These are phyloP conservation scores for Alternaria angustiovoidea DNA, from an alignment of 2,329 filamentous ascomycete genomes.

Conservation along the genomic window DNA sequence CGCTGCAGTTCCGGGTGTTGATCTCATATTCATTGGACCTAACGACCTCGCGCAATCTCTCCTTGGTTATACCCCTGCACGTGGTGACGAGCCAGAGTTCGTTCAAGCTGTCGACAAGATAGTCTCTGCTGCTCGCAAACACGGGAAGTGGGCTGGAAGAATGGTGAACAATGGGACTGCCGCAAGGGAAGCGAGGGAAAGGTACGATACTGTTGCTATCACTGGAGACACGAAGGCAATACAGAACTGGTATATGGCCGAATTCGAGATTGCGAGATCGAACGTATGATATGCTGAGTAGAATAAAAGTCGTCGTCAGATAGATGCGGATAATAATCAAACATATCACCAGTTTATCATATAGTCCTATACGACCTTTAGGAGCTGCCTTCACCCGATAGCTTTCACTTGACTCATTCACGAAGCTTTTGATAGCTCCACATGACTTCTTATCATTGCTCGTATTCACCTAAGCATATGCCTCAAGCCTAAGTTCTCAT, in stretches of 20 bases:
- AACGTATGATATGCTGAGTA: neutral
- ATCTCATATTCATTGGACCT: constrained; percentile 71
- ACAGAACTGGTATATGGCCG: constrained; percentile 58
- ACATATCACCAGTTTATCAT: neutral
- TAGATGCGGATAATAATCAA: neutral
- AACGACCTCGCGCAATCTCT: constrained; percentile 67
- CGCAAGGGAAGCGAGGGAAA: constrained; percentile 51
- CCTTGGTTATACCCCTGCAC: constrained; percentile 67
- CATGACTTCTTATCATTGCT: accelerated
- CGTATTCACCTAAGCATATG: neutral
- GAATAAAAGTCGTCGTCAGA: neutral
- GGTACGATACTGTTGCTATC: constrained; percentile 58
- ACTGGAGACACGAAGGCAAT: constrained; percentile 58
- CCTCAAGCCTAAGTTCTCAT: neutral
- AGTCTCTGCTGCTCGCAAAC: constrained; percentile 64
- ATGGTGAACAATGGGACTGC: constrained; percentile 55
- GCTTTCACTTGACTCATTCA: neutral
- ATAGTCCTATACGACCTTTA: neutral
- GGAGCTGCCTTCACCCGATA: neutral
- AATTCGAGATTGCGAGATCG: constrained; percentile 30
- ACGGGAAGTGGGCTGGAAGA: constrained; percentile 71
- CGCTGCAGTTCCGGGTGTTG: constrained; percentile 60
- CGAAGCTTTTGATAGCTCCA: neutral
- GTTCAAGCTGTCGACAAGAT: constrained; percentile 61
- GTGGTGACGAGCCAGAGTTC: constrained; percentile 63